Percentiles rank a stretch among this genome's conserved stretches.
phyloP scores from a whole-genome alignment of 164 flowering plant species.

The Hamamelis virginiana region DNA sequence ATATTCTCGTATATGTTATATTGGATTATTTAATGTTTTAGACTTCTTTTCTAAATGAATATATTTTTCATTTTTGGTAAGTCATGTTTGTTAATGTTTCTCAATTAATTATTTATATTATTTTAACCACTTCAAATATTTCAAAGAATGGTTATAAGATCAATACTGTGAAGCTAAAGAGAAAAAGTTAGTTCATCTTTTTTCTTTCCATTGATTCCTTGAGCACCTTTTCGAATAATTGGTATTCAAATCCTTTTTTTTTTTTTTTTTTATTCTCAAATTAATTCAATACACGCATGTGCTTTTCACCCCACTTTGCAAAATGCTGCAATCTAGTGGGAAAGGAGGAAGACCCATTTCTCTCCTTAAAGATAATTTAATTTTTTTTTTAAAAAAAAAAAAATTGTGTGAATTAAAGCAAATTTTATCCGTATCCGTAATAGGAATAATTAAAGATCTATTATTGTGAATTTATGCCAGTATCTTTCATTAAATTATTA shows the following conservation, averaged over 20 bases:
- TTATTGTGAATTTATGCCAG: slow-evolving; percentile 32
- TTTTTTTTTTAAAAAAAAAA: background rate
- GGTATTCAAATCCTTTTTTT: background rate
- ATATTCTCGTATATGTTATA: no score
- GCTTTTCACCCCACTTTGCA: slow-evolving; percentile 15
- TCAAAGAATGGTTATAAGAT: no score
- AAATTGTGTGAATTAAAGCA: slow-evolving; percentile 8
- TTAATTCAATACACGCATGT: no score
- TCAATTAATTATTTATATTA: no score
- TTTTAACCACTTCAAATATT: no score
- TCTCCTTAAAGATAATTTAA: background rate
- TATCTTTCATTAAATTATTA: slow-evolving; percentile 26
- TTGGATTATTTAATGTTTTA: no score
- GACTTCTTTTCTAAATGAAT: no score
- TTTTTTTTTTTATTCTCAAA: no score
- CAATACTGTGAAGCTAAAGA: no score
- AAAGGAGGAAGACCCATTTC: background rate
- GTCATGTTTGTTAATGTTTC: no score
- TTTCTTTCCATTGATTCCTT: background rate
- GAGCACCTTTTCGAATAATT: slow-evolving; percentile 6
- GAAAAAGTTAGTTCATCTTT: no score
- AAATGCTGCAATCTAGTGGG: slow-evolving; percentile 9
- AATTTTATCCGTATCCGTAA: slow-evolving; percentile 18
- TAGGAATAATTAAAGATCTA: slow-evolving; percentile 28
- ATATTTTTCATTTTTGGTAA: no score